A percentile compares a stretch with the other conserved stretches of the same genome.
Conservation (phyloP, 192 early-diverging fungal species). For the Tieghemiomyces parasiticus region DNA sequence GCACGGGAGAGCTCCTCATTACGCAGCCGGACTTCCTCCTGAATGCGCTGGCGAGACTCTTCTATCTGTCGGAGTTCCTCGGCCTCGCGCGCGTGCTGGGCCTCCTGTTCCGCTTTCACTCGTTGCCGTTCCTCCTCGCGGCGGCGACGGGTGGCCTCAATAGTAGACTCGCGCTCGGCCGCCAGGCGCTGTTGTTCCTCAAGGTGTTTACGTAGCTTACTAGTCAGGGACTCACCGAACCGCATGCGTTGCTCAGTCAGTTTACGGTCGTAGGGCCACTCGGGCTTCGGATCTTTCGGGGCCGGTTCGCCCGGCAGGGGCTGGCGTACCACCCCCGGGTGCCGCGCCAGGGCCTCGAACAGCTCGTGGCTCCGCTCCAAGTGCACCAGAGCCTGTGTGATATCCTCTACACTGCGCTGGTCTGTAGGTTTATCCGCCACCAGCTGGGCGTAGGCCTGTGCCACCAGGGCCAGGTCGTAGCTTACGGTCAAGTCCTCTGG, state of each 20-base stretch:
- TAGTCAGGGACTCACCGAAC: conserved; percentile 39
- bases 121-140: conserved; percentile 35
- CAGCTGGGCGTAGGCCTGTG: conserved; percentile 67
- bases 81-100: conserved; percentile 15
- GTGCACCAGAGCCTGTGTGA: conserved; percentile 40
- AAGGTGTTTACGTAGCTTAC: conserved; percentile 36
- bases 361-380: conserved; percentile 29
- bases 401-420: conserved; percentile 35
- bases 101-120: conserved; percentile 22
- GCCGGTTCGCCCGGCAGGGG: conserved; percentile 23
- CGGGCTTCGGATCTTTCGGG: conserved; percentile 24
- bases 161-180: conserved; percentile 27
- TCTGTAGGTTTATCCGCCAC: conserved; percentile 55
- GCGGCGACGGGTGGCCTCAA: conserved; percentile 34
- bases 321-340: background rate
- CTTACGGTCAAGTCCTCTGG: conserved; percentile 40
- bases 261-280: conserved; percentile 32
- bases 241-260: conserved; percentile 43
- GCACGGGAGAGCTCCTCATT: conserved; percentile 26
- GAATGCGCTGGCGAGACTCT: conserved; percentile 23
- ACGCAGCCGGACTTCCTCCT: conserved; percentile 23
- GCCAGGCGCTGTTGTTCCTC: conserved; percentile 45
- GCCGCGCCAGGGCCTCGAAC: conserved; percentile 20
- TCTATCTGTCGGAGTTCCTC: conserved; percentile 33
- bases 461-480: conserved; percentile 64